Evolutionary conservation across 1,139 yeast species (phyloP), one percentile per base, ranked within the genome.

Genomic region (Kodamaea alishanica): DNA sequence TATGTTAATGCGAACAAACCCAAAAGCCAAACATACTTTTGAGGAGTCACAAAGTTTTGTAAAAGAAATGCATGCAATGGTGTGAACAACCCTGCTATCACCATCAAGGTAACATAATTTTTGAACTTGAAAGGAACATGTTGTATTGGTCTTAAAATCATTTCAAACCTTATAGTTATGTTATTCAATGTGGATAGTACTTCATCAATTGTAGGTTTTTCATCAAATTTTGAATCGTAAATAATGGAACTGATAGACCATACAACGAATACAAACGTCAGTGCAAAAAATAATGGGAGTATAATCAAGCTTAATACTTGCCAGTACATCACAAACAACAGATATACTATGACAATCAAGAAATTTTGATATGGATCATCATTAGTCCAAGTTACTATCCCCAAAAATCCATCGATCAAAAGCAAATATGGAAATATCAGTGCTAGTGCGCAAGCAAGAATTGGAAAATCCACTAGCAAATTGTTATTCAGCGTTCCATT

Each of bases 181-280:
- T 79, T 79, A 40, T 73, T 73, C 40, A 77, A 52, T 0, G 77
- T 69, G 45, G 71, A 70, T 34, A 79, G 48, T 1, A 78, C 76
- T 48, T 78, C 84, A 41, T 77, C 83, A 32, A 78, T 57, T 1
- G 84, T 77, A 6, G 84, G 83, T 47, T 65, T 70, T 46, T 69
- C 76, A 40, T 65, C 65, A 42, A 51, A 61, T 43, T 64, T 65
- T 28, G 73, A 62, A 43, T 75, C 79, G 43, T 65, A 62, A 6
- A 67, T 53, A 5, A 69, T 63, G 6, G 75, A 67, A 42, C 65
- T 68, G 9, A 72, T 58, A 22, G 69, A 59, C 81, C 81, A 77
- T 23, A 67, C 69, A 6, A 63, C 32, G 31, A 71, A 63, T 31
- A 75, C 61, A 48, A 71, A 67, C 2, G 52, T 39, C 6, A 68